Evolutionary conservation across 176 grass and related monocot species (phyloP).

Genomic region (Ensete ventricosum): DNA sequence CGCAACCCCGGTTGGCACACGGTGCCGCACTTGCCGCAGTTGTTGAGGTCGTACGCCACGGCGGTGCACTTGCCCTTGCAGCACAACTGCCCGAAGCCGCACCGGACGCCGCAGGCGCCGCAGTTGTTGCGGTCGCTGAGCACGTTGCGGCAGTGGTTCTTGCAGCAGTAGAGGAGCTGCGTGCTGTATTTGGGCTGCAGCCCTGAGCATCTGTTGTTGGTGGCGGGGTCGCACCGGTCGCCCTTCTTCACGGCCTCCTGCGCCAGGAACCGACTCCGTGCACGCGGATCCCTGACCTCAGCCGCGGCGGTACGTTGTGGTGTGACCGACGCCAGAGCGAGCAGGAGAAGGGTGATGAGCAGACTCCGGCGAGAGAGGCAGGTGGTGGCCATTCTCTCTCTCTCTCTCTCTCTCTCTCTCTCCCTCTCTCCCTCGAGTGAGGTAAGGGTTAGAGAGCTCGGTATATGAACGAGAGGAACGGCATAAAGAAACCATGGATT

Average conservation of each 20-base stretch:
- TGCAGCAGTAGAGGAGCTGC: slow-evolving; percentile 26
- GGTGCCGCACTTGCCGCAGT: slow-evolving; percentile 39
- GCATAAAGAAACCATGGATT: no score
- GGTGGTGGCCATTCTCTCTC: no score
- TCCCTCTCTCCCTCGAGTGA: no score
- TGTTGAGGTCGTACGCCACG: slow-evolving; percentile 21
- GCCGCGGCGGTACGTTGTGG: not conserved
- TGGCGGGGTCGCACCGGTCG: slow-evolving; percentile 1
- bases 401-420: no score
- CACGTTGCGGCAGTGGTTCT: slow-evolving; percentile 34
- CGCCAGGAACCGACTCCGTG: slow-evolving; percentile 31
- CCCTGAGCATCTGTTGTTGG: not conserved
- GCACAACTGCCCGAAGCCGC: slow-evolving; percentile 40
- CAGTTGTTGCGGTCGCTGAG: slow-evolving; percentile 35
- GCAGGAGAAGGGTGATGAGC: no score
- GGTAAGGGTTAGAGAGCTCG: no score
- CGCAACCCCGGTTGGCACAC: slow-evolving; percentile 25
- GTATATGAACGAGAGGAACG: no score
- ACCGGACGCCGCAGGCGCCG: slow-evolving; percentile 39
- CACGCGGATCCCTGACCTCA: not conserved
- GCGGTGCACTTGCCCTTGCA: slow-evolving; percentile 36
- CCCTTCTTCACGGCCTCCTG: not conserved
- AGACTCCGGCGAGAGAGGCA: no score
- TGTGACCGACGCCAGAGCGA: no score
- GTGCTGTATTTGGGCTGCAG: not conserved